Base-by-base conservation (phyloP, 768 basidiomycete species). In the Tricholoma bakamatsutake region DNA sequence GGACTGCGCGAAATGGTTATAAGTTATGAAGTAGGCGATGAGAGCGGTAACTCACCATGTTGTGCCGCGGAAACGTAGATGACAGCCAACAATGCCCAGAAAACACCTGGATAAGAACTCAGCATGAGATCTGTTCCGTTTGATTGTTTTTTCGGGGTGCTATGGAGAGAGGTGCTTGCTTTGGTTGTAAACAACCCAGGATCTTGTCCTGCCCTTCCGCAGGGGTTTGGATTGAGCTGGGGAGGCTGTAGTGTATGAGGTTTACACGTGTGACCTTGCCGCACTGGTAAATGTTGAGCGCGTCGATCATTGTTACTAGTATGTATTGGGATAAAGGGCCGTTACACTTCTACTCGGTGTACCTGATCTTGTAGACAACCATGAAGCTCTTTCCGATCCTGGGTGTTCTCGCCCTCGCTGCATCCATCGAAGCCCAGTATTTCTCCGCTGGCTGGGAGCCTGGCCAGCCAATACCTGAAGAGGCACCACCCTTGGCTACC, bases 391-490 rank as follows among this genome's bases (percentile, higher is more conserved):
- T 73, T 48, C 51, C 57, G 46, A 34, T 62, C 69, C 28, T 59
- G 80, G 63, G 67, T 52, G 60, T 69, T 53, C 67, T 75, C 47
- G 67, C 71, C 52, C 64, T 75, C 57, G 68, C 69, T 51, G 67
- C 71, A 52, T 69, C 74, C 21, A 74, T 69, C 43, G 70, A 71
- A 50, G 88, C 87, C 11, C 84, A 88, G 60, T 91, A 90, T 69
- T 85, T 91, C 69, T 90, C 89, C 3, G 73, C 74, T 31, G 91
- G 90, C n/a, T 93, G 90, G 90, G 64, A 73, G 28, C 90, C 90
- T 2, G 90, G 88, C 28, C 85, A 91, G 64, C 73, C 81, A 0
- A 74, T 74, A 3, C 66, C 72, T 4, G 61, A 66, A 27, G 58
- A 62, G 5, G 60, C 62, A 2, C 33, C 60, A 50, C 48, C 21